Base-by-base conservation (phyloP, 2,329 filamentous ascomycete genomes). In the Macrophomina tecta region DNA sequence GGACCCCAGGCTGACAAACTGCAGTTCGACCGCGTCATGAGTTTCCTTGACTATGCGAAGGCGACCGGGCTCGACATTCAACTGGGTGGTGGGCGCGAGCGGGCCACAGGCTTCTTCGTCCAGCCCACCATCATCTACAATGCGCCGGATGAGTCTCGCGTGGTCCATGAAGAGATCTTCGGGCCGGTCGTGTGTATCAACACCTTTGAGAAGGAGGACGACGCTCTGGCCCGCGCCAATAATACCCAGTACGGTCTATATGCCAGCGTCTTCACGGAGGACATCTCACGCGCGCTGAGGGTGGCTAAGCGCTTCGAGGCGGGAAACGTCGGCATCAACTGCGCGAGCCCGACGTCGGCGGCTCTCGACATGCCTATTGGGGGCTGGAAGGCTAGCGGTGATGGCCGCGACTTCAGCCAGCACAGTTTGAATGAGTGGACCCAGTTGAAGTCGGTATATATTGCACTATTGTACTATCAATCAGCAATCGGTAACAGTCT, bases 101-200 rank as follows among this genome's bases (percentile, higher is more conserved):
- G 14, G 12, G 2, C 55, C 14, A 70, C 80, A 34, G 81, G 82
- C 18, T 79, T 77, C 68, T 83, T 81, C 69, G 75, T 85, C 30
- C 75, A 79, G 67, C 82, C 83, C 1, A 81, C 81, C 14, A 79
- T 85, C 48, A 84, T 84, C 73, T 70, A 78, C 18, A 72, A 81
- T 60, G 76, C 79, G 4, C 76, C 80, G 9, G 80, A 82, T 69
- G 72, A 78, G 34, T 76, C 79, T 0, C 77, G 71, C 38, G 73
- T 78, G 16, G 70, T 73, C 16, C 74, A n/a, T n/a, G n/a, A 71
- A 32, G 77, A 80, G 67, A 74, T 80, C n/a, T 79, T 81, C 63
- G 77, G 78, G 6, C 75, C 79, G 1, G 76, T 80, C 5, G 73
- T 77, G 16, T 68, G 73, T 11, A 74, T 80, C 46, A 76, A 76